Base-by-base conservation (phyloP, 768 basidiomycete genomes). In the Boletus rex-veris region DNA sequence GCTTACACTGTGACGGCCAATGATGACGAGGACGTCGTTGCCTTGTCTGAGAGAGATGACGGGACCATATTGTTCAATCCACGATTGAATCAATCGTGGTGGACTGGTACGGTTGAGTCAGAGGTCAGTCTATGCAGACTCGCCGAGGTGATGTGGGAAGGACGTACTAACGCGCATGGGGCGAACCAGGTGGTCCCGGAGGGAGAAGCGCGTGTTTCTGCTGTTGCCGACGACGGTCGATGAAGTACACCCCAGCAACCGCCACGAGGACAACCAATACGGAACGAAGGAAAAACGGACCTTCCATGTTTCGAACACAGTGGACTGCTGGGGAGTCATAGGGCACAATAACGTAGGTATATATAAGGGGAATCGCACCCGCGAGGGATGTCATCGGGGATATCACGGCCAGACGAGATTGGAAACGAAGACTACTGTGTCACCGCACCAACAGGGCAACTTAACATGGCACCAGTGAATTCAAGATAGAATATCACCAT, bases 11-110 rank as follows among this genome's bases (percentile, higher is more conserved):
- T 66, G 64, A 43, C 66, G 54, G 3, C 60, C 63, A 6, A 64
- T 24, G 21, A 67, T 64, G 44, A 69, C 65, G 11, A 64, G 58
- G n/a, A 67, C 57, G 19, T 69, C 57, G 7, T 31, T 33, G 19
- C 63, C 67, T 45, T 69, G 58, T 28, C 40, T 53, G 44, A 67
- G 53, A 10, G 67, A 64, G 37, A 67, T 54, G 10, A 69, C 49
- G 0, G 67, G 67, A 1, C 67, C 65, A 18, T 69, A 69, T 42
- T 54, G 37, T 47, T 67, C 53, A 24, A 69, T 60, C 66, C 65
- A 67, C 16, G 58, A 55, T 21, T 62, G 57, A 16, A 66, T 58
- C 37, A 53, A 8, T n/a, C 48, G 50, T 8, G 64, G 61, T 36
- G 56, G 51, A 31, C 64, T 65, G 28, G n/a, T 11, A 7, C 5